Evolutionary conservation across 306 rosid species (phyloP), one percentile per base, ranked within the genome.

Genomic region (Lathyrus tuberosus): DNA sequence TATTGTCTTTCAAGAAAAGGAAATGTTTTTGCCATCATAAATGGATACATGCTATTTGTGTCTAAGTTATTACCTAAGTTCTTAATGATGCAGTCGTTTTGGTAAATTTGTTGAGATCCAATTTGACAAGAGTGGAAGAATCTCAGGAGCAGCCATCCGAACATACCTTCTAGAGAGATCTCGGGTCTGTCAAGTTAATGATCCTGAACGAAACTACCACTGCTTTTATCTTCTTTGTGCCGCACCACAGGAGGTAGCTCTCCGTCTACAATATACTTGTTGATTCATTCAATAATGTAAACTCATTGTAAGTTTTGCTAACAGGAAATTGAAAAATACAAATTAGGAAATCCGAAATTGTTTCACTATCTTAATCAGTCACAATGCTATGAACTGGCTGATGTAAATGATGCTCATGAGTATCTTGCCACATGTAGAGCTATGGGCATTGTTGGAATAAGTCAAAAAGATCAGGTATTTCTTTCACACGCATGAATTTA

Each of bases 91-190:
- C 91, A 94, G 99, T 66, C 97, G 96, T 56, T 95, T 95, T 75
- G 99, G 99, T 76, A 95, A 95, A 76, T 95, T 95, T 77, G 97
- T 95, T 71, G 99, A 91, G 84, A 89, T 95, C 72, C 99, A 91
- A 80, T 95, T 95, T 78, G 95, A 95, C 76, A 89, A 91, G 82
- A 91, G 88, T 66, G 99, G 99, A 79, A 89, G 97, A 87, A 95
- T 95, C 80, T 95, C 99, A 35, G 97, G 99, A 84, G 99, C 99
- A 59, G 99, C 97, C 64, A 81, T 95, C 69, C 83, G 99, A 85
- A 95, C 99, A 40, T 95, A 95, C 80, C 99, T 95, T 79, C 80
- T 95, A 40, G 99, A 95, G 84, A 85, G 97, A 69, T 95, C 99
- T 80, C 96, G 99, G 80, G 99, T 95, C 71, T 91, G 97, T 84